Conservation (phyloP, 75 land plant genomes). For the Adiantum capillusveneris region DNA sequence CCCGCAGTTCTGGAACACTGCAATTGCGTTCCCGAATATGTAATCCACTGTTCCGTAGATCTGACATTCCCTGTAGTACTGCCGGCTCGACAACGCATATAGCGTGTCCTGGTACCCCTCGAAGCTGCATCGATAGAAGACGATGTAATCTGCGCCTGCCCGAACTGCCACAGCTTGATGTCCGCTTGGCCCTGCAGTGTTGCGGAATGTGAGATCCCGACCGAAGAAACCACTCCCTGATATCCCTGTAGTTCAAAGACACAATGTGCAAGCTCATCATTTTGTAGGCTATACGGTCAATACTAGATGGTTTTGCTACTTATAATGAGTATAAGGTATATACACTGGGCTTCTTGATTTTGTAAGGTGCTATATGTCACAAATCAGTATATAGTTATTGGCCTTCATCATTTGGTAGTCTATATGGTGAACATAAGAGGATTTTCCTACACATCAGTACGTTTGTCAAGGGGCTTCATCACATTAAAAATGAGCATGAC, state of each 20-base stretch:
- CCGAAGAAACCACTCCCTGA: slow-evolving; percentile 51
- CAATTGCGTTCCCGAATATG: slow-evolving; percentile 63
- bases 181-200: slow-evolving; percentile 67
- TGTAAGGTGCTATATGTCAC: too few species aligned
- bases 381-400: too few species aligned
- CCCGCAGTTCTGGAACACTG: slow-evolving; percentile 54
- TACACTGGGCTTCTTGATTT: too few species aligned
- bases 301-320: too few species aligned
- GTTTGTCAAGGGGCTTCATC: too few species aligned
- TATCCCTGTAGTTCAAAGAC: slow-evolving; percentile 27
- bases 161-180: slow-evolving; percentile 73
- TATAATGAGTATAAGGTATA: too few species aligned
- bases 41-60: slow-evolving; percentile 69
- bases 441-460: too few species aligned
- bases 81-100: slow-evolving; percentile 62
- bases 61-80: slow-evolving; percentile 57
- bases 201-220: slow-evolving; percentile 49
- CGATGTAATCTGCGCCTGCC: slow-evolving; percentile 45
- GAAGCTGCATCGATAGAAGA: slow-evolving; percentile 46
- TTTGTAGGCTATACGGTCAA: too few species aligned
- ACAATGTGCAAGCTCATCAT: neutral
- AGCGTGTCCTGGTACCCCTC: slow-evolving; percentile 70
- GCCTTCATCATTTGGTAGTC: too few species aligned
- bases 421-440: too few species aligned
- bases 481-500: too few species aligned